Conservation (phyloP, 345 rosid genomes). For the Syzygium jambos region DNA sequence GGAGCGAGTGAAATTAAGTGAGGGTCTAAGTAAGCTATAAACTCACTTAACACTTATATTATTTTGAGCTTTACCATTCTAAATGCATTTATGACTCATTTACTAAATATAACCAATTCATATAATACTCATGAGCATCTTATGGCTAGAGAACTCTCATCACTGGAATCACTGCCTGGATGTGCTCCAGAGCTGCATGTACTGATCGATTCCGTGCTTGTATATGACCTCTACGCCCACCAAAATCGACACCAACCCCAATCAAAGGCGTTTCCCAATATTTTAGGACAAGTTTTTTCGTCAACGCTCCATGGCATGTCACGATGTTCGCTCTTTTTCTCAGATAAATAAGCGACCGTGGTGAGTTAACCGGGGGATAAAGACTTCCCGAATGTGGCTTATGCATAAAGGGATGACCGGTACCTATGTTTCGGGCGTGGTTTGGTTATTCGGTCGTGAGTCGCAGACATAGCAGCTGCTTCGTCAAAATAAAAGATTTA, state of each 20-base stretch:
- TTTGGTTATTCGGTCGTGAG: not conserved
- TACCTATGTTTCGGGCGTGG: not conserved
- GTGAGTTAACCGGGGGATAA: no score
- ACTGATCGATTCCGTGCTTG: not conserved
- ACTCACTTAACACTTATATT: not conserved
- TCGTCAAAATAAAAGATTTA: not conserved
- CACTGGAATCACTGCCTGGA: not conserved
- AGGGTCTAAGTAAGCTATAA: not conserved
- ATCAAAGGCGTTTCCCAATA: no score
- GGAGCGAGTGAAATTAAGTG: not conserved
- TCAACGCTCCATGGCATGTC: no score
- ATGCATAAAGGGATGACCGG: not conserved
- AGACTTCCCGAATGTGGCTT: no score
- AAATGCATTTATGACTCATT: not conserved
- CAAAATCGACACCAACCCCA: no score
- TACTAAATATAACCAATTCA: not conserved
- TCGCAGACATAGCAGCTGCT: not conserved
- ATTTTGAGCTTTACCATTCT: not conserved
- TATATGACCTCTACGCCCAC: no score
- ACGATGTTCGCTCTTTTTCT: not conserved
- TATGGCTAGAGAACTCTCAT: rapidly evolving
- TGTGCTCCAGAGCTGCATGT: not conserved
- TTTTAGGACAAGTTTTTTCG: no score
- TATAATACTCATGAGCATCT: no score
- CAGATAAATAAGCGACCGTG: not conserved